A percentile compares a stretch with the other conserved stretches of the same genome.
Evolutionary conservation across 164 flowering plant species (phyloP).

Genomic region (Cinnamomum chago): DNA sequence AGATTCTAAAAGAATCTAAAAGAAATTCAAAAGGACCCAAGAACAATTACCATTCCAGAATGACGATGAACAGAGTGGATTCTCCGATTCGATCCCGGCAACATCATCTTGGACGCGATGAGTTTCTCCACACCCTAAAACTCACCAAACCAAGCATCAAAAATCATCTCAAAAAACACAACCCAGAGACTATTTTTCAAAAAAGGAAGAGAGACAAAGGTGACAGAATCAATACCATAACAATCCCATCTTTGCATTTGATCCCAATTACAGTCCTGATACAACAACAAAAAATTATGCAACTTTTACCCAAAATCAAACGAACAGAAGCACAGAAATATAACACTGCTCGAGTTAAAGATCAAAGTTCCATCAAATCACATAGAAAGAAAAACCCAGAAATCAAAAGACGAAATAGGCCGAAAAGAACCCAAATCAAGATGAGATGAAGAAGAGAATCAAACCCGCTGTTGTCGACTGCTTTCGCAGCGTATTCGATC

Average conservation of each 20-base stretch:
- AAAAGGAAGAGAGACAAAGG: background rate
- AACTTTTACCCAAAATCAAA: no score
- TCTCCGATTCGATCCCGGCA: slow-evolving; percentile 89
- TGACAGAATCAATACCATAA: slow-evolving; percentile 40
- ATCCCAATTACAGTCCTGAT: slow-evolving; percentile 82
- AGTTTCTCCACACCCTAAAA: slow-evolving; percentile 92
- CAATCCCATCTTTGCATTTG: slow-evolving; percentile 86
- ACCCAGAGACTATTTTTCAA: background rate
- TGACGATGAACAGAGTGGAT: slow-evolving; percentile 95
- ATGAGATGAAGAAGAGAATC: background rate
- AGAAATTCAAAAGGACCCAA: background rate
- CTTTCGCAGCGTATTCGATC: slow-evolving; percentile 98
- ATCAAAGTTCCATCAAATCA: background rate
- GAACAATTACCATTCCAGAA: slow-evolving; percentile 74
- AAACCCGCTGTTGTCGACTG: slow-evolving; percentile 96
- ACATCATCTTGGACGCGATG: slow-evolving; percentile 92
- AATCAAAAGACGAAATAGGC: background rate
- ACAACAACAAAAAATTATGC: background rate
- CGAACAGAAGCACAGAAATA: background rate
- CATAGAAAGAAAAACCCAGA: background rate
- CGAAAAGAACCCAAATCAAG: background rate
- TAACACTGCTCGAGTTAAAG: background rate
- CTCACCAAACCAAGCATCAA: slow-evolving; percentile 10
- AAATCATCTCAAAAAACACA: background rate
- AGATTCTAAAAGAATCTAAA: background rate